Conservation (phyloP, 2,329 filamentous ascomycete genomes). For the Ceratocystis harringtonii region DNA sequence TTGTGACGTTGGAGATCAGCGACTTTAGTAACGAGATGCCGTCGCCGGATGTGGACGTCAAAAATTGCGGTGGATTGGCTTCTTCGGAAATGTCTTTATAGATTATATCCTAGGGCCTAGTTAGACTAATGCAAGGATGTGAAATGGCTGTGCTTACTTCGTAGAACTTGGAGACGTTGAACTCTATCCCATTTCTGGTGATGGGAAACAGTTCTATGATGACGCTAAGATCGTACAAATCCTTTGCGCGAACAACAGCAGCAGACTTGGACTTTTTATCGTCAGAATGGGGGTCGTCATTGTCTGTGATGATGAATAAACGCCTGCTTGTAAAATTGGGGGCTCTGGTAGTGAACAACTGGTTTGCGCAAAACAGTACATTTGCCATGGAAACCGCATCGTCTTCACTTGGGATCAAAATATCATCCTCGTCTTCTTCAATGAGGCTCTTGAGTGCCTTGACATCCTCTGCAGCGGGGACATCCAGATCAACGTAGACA, state of each 20-base stretch:
- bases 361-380: conserved; percentile 85
- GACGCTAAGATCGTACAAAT: conserved; percentile 86
- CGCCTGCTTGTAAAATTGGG: conserved; percentile 86
- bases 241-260: conserved; percentile 77
- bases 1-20: conserved; percentile 76
- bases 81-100: conserved; percentile 65
- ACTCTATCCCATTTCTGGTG: conserved; percentile 47
- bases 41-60: conserved; percentile 52
- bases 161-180: conserved; percentile 78
- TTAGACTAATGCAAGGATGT: neutral
- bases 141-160: conserved; percentile 43
- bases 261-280: conserved; percentile 60
- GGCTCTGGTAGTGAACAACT: conserved; percentile 88
- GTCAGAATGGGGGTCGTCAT: conserved; percentile 65
- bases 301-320: conserved; percentile 91
- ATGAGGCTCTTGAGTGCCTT: conserved; percentile 61
- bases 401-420: conserved; percentile 45
- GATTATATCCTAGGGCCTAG: conserved; percentile 57
- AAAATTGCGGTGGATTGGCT: conserved; percentile 38
- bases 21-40: conserved; percentile 67
- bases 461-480: conserved; percentile 77
- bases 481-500: conserved; percentile 70
- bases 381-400: conserved; percentile 70
- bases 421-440: conserved; percentile 59
- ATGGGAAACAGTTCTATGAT: conserved; percentile 90